Percentiles rank a stretch among this genome's conserved stretches.
These are phyloP conservation scores for Lophium mytilinum DNA, from an alignment of 495 filamentous ascomycete species.

Conservation along the genomic window DNA sequence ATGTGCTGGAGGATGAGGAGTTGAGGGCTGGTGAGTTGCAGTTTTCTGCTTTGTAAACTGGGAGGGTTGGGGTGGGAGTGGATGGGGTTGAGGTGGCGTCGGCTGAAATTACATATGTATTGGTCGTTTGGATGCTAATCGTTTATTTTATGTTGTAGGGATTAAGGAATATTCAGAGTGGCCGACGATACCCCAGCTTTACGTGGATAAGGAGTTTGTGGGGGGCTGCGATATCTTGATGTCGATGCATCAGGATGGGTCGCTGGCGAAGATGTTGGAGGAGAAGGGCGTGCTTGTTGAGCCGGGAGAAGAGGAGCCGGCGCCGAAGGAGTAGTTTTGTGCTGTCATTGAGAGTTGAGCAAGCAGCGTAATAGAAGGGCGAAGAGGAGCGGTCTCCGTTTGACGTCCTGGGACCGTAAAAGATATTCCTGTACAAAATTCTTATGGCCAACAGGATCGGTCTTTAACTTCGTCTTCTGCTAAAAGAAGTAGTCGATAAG, in stretches of 20 bases:
- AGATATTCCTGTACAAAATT: not conserved
- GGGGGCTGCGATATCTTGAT: constrained; percentile 96
- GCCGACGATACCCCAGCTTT: constrained; percentile 97
- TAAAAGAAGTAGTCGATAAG: too few species aligned
- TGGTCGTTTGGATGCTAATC: constrained; percentile 2
- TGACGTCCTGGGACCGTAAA: not conserved
- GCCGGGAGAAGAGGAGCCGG: constrained; percentile 17
- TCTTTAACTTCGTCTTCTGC: not conserved
- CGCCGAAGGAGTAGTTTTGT: constrained; percentile 7
- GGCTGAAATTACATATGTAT: not conserved
- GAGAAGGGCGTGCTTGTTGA: constrained; percentile 68
- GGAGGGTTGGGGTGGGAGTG: not conserved
- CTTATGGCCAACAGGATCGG: not conserved
- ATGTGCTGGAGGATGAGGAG: constrained; percentile 86
- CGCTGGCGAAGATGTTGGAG: constrained; percentile 82
- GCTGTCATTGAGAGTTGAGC: not conserved
- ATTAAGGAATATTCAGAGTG: constrained; percentile 99
- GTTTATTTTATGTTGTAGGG: constrained; percentile 54
- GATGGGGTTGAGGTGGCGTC: not conserved
- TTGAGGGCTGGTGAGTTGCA: constrained; percentile 66
- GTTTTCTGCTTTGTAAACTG: not conserved
- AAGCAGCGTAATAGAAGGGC: not conserved
- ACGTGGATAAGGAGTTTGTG: constrained; percentile 90
- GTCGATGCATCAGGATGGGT: constrained; percentile 95
- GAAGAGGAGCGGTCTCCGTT: not conserved